Percentiles rank a stretch among this genome's conserved stretches.
Evolutionary conservation across 352 stramenopile species (phyloP).

Genomic region (Phytophthora pseudosyringae): DNA sequence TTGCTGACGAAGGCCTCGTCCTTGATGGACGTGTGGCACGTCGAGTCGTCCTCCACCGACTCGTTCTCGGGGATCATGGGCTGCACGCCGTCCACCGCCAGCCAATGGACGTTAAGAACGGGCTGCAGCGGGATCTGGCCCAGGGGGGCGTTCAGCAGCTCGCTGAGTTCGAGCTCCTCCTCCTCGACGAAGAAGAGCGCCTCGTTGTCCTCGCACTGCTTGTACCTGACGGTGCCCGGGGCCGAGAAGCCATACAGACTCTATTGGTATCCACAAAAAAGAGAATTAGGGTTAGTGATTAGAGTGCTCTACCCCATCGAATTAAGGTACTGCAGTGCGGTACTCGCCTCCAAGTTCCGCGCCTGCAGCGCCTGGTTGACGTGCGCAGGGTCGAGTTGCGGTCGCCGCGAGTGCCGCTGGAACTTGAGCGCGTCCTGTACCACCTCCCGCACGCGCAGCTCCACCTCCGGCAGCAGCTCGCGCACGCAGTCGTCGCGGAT

Average conservation of each 20-base stretch:
- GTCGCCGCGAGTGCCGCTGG: slow-evolving; percentile 68
- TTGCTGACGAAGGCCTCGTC: slow-evolving; percentile 75
- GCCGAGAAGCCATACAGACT: slow-evolving; percentile 78
- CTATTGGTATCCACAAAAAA: slow-evolving; percentile 32
- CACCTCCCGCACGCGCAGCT: slow-evolving; percentile 82
- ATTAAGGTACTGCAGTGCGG: background rate
- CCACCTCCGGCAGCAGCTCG: slow-evolving; percentile 78
- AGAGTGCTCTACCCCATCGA: background rate
- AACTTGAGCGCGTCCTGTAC: slow-evolving; percentile 90
- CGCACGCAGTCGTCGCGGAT: slow-evolving; percentile 68
- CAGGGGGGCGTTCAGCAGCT: slow-evolving; percentile 80
- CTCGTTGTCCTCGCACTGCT: slow-evolving; percentile 61
- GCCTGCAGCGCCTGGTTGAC: slow-evolving; percentile 82
- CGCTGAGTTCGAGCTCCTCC: slow-evolving; percentile 69
- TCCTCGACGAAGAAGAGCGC: slow-evolving; percentile 78
- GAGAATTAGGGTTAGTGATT: slow-evolving; percentile 1
- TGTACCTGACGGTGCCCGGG: slow-evolving; percentile 58
- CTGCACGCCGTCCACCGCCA: slow-evolving; percentile 85
- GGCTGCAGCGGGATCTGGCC: slow-evolving; percentile 77
- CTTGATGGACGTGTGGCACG: slow-evolving; percentile 73
- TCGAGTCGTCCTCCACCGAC: slow-evolving; percentile 73
- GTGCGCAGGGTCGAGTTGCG: slow-evolving; percentile 63
- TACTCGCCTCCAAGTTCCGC: slow-evolving; percentile 68
- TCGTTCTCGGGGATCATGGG: slow-evolving; percentile 87
- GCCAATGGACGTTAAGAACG: slow-evolving; percentile 80